Evolutionary conservation across 2,329 filamentous ascomycete species (phyloP), one percentile per base, ranked within the genome.

Genomic region (Ceratocystis lukuohia): DNA sequence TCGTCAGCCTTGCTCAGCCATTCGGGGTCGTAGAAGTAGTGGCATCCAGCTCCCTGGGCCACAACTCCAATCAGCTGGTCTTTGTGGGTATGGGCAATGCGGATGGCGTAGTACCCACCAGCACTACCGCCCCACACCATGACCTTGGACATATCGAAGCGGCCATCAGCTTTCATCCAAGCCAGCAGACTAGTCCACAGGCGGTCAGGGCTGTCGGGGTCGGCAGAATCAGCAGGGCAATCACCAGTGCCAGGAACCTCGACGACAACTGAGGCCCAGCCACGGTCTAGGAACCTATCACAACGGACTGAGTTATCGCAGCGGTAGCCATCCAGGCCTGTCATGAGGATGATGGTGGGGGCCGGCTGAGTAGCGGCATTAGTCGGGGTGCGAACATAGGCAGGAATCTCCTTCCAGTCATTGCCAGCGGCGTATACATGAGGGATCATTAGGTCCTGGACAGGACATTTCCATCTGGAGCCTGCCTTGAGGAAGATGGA

Each of bases 101-200:
- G 80, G 46, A 85, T 78, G 22, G 86, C 85, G 74, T 88, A 87
- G 77, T 88, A 88, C 0, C 86, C 86, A 37, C 86, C 86, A 0
- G 81, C 79, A 69, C 82, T 85, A 44, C 88, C 75, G 0, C 86
- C 86, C 85, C 86, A 88, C 61, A 80, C 82, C 68, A 85, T 74
- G 6, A 89, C 75, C 44, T 78, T 79, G 1, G 71, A 70, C 78
- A 81, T 81, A 72, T 88, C 80, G 70, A 88, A 84, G 37, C 76
- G 71, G 1, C 76, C 74, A 62, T 82, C 75, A 2, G 72, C 67
- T 1, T 72, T 74, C 77, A 87, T 76, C 80, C 85, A 88, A 44
- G 80, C 80, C 2, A 89, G 74, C 37, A 88, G 75, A 68, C 82
- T 84, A 37, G 79, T 79, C 80, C 84, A 87, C 48, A 88, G 74